phyloP scores from a whole-genome alignment of 257 asterid genomes.

The Solanum boliviense region DNA sequence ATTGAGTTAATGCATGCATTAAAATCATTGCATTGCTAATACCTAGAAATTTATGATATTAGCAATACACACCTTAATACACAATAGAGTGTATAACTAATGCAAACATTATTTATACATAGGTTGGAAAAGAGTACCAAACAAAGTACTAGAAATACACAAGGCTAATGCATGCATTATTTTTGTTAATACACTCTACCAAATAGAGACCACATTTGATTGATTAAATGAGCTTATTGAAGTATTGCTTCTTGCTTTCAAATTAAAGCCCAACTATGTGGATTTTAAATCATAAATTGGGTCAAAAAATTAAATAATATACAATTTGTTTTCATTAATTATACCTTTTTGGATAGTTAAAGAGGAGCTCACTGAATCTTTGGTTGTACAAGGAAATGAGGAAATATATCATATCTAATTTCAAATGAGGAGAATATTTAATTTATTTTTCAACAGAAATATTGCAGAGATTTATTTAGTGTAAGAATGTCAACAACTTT shows the following conservation, averaged over 20 bases:
- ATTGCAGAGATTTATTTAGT: not conserved
- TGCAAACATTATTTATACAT: too few relatives aligned
- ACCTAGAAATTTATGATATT: too few relatives aligned
- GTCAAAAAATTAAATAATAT: not conserved
- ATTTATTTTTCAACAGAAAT: not conserved
- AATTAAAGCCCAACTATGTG: not conserved
- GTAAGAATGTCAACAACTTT: not conserved
- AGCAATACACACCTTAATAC: too few relatives aligned
- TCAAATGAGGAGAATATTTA: not conserved
- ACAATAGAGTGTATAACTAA: too few relatives aligned
- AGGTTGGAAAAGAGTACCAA: too few relatives aligned
- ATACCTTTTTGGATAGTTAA: not conserved
- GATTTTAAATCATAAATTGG: not conserved
- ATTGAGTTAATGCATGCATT: too few relatives aligned
- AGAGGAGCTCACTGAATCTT: not conserved
- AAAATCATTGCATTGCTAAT: too few relatives aligned
- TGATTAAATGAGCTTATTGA: not conserved
- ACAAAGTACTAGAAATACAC: too few relatives aligned
- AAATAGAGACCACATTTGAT: too few relatives aligned
- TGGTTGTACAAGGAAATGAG: not conserved
- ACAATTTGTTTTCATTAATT: not conserved
- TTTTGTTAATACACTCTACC: too few relatives aligned
- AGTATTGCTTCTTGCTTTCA: not conserved
- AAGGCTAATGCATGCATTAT: too few relatives aligned
- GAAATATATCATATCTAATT: not conserved